A percentile compares a stretch with the other conserved stretches of the same genome.
phyloP scores from a whole-genome alignment of 75 land plant species.

The Cupressus sempervirens region DNA sequence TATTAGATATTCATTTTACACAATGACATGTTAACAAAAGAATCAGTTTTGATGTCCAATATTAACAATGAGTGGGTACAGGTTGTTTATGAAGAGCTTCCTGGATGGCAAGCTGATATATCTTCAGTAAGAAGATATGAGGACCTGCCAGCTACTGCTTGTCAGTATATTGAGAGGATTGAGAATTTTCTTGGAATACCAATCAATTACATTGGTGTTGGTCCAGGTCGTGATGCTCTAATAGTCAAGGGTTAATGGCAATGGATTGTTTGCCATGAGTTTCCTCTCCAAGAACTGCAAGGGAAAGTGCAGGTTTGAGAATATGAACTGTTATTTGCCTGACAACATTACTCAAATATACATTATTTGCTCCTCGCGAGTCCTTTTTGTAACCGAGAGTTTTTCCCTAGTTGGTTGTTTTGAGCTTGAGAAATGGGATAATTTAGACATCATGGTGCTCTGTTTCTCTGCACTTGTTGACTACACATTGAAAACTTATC shows the following conservation, averaged over 20 bases:
- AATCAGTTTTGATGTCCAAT: background rate
- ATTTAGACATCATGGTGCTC: background rate
- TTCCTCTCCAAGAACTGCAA: background rate
- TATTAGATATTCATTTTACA: background rate
- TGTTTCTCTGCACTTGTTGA: background rate
- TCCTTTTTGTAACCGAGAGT: background rate
- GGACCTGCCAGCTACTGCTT: slow-evolving; percentile 80
- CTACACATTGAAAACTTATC: background rate
- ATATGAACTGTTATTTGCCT: background rate
- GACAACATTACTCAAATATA: background rate
- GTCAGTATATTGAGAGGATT: slow-evolving; percentile 71
- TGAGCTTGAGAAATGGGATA: background rate
- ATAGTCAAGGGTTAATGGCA: slow-evolving; percentile 24
- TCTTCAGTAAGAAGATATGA: slow-evolving; percentile 60
- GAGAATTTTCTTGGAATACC: slow-evolving; percentile 87
- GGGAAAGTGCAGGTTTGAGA: background rate
- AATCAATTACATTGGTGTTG: slow-evolving; percentile 84
- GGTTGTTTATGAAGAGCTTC: slow-evolving; percentile 85
- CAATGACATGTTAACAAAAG: background rate
- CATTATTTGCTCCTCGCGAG: background rate
- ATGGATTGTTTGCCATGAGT: background rate
- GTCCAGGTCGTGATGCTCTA: slow-evolving; percentile 95
- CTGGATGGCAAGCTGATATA: slow-evolving; percentile 87
- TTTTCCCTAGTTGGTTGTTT: background rate
- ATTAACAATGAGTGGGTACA: slow-evolving; percentile 12